Base-by-base conservation (phyloP, 2,329 filamentous ascomycete genomes). In the Trichoderma endophyticum region DNA sequence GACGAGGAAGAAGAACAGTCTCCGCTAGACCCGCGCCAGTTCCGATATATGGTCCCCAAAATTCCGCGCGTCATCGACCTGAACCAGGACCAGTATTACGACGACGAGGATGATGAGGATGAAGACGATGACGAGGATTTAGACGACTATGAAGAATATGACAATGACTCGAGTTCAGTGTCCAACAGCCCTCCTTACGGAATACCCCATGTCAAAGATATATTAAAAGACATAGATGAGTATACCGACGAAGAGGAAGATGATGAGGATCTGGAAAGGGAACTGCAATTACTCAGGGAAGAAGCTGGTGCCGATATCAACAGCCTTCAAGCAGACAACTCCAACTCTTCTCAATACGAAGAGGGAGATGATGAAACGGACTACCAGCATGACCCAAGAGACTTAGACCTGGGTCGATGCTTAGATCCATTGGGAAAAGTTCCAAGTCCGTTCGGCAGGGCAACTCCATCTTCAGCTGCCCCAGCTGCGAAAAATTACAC, bases 1-100 rank as follows among this genome's bases (percentile, higher is more conserved):
- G 80, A 81, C 11, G 82, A 85, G n/a, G 82, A 84, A n/a, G 57
- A 68, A 24, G 26, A 48, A 21, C 69, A 63, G 15, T 43, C 71
- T 21, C 28, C 71, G 30, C n/a, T 68, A 3, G 69, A 68, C 28
- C 56, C 43, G 1, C 32, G 48, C 26, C n/a, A 26, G 5, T 15
- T 34, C 18, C 67, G 24, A 12, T 32, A 57, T 3, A 48, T 43
- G 4, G 21, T 30, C 26, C 26, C 26, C 48, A 36, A 21, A 7
- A 65, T 8, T 7, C 12, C 56, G 24, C 65, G 48, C 6, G 21
- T 48, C 43, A 57, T 79, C 80, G n/a, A 79, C 84, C 62, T 32
- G 48, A 5, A 24, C n/a, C n/a, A 54, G 11, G 21, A 12, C 21
- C 48, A 24, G 11, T 24, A 75, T 75, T 24, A 66, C 9, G 68